Evolutionary conservation across 371 early-diverging fungal species (phyloP), one percentile per base, ranked within the genome.

Genomic region (Rhizopus arrhizus): DNA sequence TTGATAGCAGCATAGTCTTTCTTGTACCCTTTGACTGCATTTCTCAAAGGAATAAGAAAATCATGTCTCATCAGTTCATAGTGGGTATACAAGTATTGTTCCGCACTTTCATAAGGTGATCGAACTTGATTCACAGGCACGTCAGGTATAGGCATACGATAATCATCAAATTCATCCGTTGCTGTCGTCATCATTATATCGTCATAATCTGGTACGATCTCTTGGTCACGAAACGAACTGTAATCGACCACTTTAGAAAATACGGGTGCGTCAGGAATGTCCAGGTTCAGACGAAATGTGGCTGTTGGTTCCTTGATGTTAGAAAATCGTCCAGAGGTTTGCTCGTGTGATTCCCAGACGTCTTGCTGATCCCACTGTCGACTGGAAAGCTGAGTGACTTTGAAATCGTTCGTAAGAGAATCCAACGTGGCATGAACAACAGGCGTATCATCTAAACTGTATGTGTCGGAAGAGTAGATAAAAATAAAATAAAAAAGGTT

Each of bases 51-150:
- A 0, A 85, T 74, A 28, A 83, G 59, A 28, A 80, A 75, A 56
- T 89, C 91, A 15, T 85, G 86, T 0, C 89, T 75, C 67, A 90
- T 73, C 46, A 90, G 65, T 38, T 75, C 78, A 57, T 83, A 89
- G 45, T 89, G 89, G 0, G 88, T 85, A 58, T 84, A 79, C 1
- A 88, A 55, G 55, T 88, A 85, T 47, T 86, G 72, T 1, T 86
- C 83, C 0, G 71, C 66, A 12, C 74, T 77, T 5, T 84, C 82
- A 42, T 84, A 83, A 1, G 83, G 64, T 10, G 66, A 59, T 57
- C 78, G 70, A 12, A 69, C 62, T 43, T 69, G 72, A 59, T 87
- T 87, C 15, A 84, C 63, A 0, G 88, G 87, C 2, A 88, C 71
- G 5, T 74, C 69, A 3, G 77, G 75, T 22, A 80, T 33, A 0